Evolutionary conservation across 441 rosid species (phyloP).

Genomic region (Cnidoscolus chayamansa): DNA sequence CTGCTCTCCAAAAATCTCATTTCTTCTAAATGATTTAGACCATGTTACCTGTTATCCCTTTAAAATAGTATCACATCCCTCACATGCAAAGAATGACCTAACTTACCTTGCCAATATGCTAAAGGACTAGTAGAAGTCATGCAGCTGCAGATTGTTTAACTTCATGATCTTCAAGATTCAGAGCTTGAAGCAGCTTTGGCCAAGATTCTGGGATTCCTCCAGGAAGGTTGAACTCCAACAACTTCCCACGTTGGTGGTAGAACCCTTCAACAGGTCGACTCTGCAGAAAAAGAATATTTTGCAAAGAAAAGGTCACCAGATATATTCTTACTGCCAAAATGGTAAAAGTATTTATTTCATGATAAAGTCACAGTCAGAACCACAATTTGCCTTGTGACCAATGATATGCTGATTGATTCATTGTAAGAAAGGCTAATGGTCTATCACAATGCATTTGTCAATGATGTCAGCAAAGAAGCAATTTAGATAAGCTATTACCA

Average conservation of each 20-base stretch:
- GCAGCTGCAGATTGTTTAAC: slow-evolving; percentile 65
- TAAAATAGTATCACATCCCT: slow-evolving; percentile 31
- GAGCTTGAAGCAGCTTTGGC: slow-evolving; percentile 86
- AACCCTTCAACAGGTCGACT: slow-evolving; percentile 85
- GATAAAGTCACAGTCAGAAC: background rate
- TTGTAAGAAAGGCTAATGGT: background rate
- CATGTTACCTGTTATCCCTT: slow-evolving; percentile 19
- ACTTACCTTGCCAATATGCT: slow-evolving; percentile 31
- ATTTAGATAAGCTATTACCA: background rate
- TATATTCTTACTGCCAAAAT: background rate
- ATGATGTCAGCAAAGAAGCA: background rate
- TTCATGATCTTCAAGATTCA: slow-evolving; percentile 65
- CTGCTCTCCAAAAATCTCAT: slow-evolving; percentile 21
- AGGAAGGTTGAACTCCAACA: slow-evolving; percentile 83
- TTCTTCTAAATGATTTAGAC: slow-evolving; percentile 9
- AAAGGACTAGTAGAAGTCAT: slow-evolving; percentile 28
- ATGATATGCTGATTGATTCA: no score
- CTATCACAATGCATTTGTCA: background rate
- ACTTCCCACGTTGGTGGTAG: slow-evolving; percentile 65
- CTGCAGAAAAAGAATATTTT: slow-evolving; percentile 41
- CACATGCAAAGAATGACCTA: slow-evolving; percentile 61
- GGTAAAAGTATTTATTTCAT: background rate
- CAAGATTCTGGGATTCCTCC: slow-evolving; percentile 98
- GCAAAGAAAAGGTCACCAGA: background rate
- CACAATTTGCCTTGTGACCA: background rate